These are phyloP conservation scores for Juglanconis oblonga DNA, from an alignment of 2,329 filamentous ascomycete genomes.

Conservation along the genomic window DNA sequence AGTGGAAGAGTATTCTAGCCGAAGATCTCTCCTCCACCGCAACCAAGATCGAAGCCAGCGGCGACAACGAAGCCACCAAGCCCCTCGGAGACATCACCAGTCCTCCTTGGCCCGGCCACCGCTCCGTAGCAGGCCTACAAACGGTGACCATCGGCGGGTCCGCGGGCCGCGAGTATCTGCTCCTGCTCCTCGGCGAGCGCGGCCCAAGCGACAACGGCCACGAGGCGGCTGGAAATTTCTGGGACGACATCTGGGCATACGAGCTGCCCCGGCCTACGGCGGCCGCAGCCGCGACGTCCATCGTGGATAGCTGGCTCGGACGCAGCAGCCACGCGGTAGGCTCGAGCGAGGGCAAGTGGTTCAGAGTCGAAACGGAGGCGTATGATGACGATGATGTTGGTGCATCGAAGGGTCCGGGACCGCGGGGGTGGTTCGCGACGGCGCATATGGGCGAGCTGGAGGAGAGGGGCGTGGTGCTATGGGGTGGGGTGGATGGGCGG, in stretches of 20 bases:
- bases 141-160: constrained; percentile 48
- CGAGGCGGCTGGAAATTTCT: constrained; percentile 51
- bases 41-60: constrained; percentile 19
- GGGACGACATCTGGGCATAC: constrained; percentile 62
- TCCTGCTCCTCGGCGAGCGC: constrained; percentile 59
- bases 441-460: constrained; percentile 57
- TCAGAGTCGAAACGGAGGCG: constrained; percentile 41
- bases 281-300: constrained; percentile 52
- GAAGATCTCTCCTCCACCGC: constrained; percentile 28
- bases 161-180: constrained; percentile 59
- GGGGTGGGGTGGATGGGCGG: constrained; percentile 54
- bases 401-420: constrained; percentile 43
- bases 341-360: constrained; percentile 58
- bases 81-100: constrained; percentile 15
- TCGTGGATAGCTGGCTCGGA: constrained; percentile 49
- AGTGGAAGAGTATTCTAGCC: constrained; percentile 53
- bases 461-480: constrained; percentile 56
- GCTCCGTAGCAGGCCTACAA: constrained; percentile 53
- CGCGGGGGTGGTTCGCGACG: constrained; percentile 57
- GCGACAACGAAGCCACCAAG: constrained; percentile 30
- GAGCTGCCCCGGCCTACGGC: constrained; percentile 55
- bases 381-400: constrained; percentile 51
- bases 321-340: constrained; percentile 28
- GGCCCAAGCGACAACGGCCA: constrained; percentile 47
- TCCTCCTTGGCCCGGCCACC: constrained; percentile 46